Conservation (phyloP, 1,284 basidiomycete genomes). For the Thecaphora thlaspeos region DNA sequence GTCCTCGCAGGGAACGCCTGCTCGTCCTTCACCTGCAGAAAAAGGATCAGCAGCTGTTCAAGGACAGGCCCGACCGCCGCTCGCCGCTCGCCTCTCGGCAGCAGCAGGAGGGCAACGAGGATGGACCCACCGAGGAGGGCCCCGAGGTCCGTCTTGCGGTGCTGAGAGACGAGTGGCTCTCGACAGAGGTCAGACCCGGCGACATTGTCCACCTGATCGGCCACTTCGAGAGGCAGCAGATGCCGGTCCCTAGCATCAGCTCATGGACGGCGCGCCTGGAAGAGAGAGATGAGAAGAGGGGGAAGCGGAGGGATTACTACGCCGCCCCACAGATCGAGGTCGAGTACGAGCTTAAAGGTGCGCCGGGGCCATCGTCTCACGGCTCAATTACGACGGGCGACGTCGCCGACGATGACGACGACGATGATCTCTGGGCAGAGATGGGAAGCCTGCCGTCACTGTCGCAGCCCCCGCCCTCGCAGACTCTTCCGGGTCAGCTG, state of each 20-base stretch:
- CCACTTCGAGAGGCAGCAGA: slow-evolving; percentile 14
- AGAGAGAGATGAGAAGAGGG: too few species aligned
- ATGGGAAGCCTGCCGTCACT: slow-evolving; percentile 27
- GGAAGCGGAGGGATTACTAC: too few species aligned
- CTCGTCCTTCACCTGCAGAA: too few species aligned
- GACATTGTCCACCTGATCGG: slow-evolving; percentile 44
- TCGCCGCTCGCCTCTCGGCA: too few species aligned
- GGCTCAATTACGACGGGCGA: neutral
- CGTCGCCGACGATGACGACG: slow-evolving; percentile 7
- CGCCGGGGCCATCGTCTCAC: neutral
- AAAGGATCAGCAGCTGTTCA: too few species aligned
- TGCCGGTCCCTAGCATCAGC: neutral
- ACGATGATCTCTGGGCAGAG: slow-evolving; percentile 40
- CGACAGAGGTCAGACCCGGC: slow-evolving; percentile 20
- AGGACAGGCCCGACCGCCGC: too few species aligned
- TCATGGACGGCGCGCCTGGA: too few species aligned
- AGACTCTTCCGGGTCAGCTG: neutral
- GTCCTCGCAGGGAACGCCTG: too few species aligned
- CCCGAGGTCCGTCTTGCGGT: slow-evolving; percentile 20
- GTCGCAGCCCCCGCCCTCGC: slow-evolving; percentile 8
- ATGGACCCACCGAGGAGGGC: neutral
- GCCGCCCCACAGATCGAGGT: slow-evolving; percentile 6
- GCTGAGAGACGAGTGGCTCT: slow-evolving; percentile 48
- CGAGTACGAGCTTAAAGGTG: neutral
- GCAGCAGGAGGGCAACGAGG: too few species aligned